Evolutionary conservation across 176 grass and related monocot species (phyloP).

Genomic region (Ampelocalamus luodianensis): DNA sequence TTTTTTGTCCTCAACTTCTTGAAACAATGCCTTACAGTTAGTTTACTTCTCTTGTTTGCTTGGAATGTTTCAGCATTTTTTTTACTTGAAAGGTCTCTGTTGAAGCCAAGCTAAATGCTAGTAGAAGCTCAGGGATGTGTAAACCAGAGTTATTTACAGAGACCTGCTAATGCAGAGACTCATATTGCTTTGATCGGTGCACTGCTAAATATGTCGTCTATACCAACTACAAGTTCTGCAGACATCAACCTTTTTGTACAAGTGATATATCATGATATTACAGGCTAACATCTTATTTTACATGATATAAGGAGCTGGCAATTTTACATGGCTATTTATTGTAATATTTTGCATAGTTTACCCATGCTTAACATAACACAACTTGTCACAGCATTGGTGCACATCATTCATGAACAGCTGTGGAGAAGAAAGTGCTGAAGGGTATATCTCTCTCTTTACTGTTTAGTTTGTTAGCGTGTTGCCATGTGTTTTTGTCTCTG

Average conservation of each 20-base stretch:
- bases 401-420: constrained; percentile 64
- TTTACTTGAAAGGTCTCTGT: neutral
- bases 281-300: neutral
- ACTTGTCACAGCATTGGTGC: constrained; percentile 72
- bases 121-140: neutral
- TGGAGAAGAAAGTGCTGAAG: constrained; percentile 69
- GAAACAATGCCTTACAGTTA: neutral
- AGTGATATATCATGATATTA: neutral
- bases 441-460: constrained; percentile 50
- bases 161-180: neutral
- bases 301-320: neutral
- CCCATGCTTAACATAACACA: constrained; percentile 22
- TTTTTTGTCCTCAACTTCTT: constrained; percentile 12
- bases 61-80: neutral
- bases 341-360: constrained; percentile 19
- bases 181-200: neutral
- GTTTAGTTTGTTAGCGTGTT: neutral
- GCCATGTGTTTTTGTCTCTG: neutral
- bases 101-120: neutral
- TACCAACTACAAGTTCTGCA: constrained; percentile 3
- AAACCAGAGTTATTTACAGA: neutral
- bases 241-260: neutral
- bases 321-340: neutral
- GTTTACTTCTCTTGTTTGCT: neutral
- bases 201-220: neutral